Base-by-base conservation (phyloP, 495 filamentous ascomycete species). In the Aspergillus sparsus region DNA sequence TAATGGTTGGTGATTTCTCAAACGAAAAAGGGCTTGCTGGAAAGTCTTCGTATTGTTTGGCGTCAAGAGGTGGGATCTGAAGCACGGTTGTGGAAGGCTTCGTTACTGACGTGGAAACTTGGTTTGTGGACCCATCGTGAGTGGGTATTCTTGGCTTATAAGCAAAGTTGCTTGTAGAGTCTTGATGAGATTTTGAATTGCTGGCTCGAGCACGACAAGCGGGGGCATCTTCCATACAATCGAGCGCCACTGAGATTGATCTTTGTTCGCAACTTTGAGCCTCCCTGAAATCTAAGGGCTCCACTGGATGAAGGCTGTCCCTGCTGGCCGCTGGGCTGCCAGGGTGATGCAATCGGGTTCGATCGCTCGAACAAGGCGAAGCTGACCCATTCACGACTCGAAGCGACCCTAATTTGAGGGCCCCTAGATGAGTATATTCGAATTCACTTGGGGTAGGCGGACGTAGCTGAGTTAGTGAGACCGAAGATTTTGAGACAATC, bases 391-490 rank as follows among this genome's bases (percentile, higher is more conserved):
- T 83, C 2, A 81, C 80, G 4, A 83, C 75, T 12, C 79, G 74
- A 49, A 83, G 57, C 12, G 79, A 81, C 15, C 80, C 80, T 16
- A 81, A 54, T 44, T 77, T 77, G 27, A 83, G 67, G 2, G 77
- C 76, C 35, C 79, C 79, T 15, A 83, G 59, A 58, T 83, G 77
- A n/a, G 77, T 76, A 58, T 80, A 80, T 21, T 72, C 73, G 33
- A 78, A 65, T 49, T 75, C 76, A 21, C 60, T 67, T 13, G 80
- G 80, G 45, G 78, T 81, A 21, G 68, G 57, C 8, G 77, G 71
- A 13, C 75, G 71, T 7, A 53, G 41, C 16, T 62, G 61, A 12
- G 61, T 16, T 8, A 50, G 16, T 8, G 53, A 39, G 16, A 59
- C 6, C 9, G 55, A 47, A 44, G 41, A 42, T 31, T 53, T 55